Evolutionary conservation across 2,329 filamentous ascomycete species (phyloP).

Genomic region (Hymenoscyphus fructigenus): DNA sequence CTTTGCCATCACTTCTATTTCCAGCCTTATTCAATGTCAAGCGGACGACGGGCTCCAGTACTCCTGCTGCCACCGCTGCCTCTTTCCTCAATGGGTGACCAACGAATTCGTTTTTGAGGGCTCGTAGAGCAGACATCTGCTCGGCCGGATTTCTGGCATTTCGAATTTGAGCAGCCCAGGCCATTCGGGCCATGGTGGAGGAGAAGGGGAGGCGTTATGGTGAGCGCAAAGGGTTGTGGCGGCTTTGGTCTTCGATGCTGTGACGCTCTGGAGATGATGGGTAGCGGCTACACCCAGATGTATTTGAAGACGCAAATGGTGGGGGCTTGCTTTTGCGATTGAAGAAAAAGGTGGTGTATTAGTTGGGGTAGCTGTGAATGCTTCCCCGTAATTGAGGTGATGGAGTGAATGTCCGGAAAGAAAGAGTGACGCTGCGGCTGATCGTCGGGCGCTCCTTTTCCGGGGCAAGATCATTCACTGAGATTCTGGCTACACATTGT

Average conservation of each 20-base stretch:
- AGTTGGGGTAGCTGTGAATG: background rate
- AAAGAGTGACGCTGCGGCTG: too few relatives aligned
- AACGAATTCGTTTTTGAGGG: conserved; percentile 84
- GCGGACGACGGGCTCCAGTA: conserved; percentile 60
- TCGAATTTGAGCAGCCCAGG: conserved; percentile 57
- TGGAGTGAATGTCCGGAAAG: too few relatives aligned
- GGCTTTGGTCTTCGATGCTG: background rate
- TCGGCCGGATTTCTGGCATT: conserved; percentile 52
- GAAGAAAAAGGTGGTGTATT: background rate
- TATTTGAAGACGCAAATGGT: background rate
- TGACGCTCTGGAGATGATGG: background rate
- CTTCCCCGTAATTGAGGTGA: background rate
- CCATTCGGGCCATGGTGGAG: conserved; percentile 37
- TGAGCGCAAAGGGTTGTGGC: background rate
- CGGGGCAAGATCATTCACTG: too few relatives aligned
- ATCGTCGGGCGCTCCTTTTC: too few relatives aligned
- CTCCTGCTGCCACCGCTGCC: conserved; percentile 68
- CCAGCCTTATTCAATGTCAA: conserved; percentile 45
- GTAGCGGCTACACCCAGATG: background rate
- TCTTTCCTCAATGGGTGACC: conserved; percentile 88
- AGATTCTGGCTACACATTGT: too few relatives aligned
- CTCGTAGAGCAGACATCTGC: conserved; percentile 61
- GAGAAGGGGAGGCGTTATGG: background rate
- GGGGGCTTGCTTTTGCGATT: background rate
- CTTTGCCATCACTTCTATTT: conserved; percentile 46